Evolutionary conservation across 2,329 filamentous ascomycete species (phyloP), one percentile per base, ranked within the genome.

Genomic region (Macroventuria anomochaeta): DNA sequence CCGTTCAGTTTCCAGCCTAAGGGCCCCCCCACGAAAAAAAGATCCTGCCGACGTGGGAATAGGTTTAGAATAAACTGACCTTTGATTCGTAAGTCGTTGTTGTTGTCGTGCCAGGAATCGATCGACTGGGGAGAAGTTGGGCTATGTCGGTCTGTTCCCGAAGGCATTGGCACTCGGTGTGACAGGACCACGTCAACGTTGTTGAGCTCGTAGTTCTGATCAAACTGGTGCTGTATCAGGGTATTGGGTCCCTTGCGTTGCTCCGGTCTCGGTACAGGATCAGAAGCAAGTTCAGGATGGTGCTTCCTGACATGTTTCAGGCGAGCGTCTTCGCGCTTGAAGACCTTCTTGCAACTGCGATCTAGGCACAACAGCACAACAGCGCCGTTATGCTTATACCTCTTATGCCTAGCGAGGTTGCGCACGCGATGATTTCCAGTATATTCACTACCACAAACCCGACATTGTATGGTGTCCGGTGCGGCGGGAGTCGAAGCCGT

Each of bases 231-330:
- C 12, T 11, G 28, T 7, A 29, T 29, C 12, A 6, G 28, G 11
- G 5, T 10, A 3, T 29, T 11, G 5, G 5, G 28, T 7, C 11
- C 28, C 28, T 7, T 29, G 28, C 11, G 5, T 12, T 3, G 28
- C 28, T 12, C 11, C 28, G 28, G 28, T 12, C 28, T 29, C 11
- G 12, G 12, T 11, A 29, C 28, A 12, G 28, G 20, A 0, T n/a
- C 29, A 11, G n/a, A 3, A 20, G 31, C 46, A 6, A 41, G 17
- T 2, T 20, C 7, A 5, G 31, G 38, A 17, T 50, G 46, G 17
- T 31, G 18, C 2, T 13, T 42, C 15, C 46, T 11, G 18, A 37
- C 25, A 17, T 50, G 46, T 8, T 50, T 50, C 6, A 50, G 46
- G 3, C 46, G 38, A 5, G 46, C 38, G 20, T 50, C 46, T 10